A percentile compares a stretch with the other conserved stretches of the same genome.
These are phyloP conservation scores for Anisodus acutangulus DNA, from an alignment of 257 asterid genomes.

Conservation along the genomic window DNA sequence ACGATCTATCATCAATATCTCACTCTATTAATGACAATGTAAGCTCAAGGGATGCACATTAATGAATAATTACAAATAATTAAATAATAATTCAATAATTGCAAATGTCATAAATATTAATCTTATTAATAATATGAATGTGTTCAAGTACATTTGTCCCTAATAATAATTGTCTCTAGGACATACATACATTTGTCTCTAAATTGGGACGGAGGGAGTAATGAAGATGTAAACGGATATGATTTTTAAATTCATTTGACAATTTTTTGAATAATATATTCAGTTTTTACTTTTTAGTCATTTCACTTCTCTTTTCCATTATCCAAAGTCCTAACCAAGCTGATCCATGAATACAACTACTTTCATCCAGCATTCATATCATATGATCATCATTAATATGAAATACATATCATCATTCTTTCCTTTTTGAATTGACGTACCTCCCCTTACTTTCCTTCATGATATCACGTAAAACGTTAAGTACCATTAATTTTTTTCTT, in stretches of 20 bases:
- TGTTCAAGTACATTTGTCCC: too few relatives aligned
- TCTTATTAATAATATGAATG: too few relatives aligned
- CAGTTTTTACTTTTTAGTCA: background rate
- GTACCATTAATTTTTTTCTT: background rate
- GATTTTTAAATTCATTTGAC: background rate
- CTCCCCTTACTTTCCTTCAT: background rate
- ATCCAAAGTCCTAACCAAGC: background rate
- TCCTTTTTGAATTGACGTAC: background rate
- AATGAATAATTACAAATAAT: too few relatives aligned
- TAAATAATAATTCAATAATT: too few relatives aligned
- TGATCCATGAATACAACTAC: background rate
- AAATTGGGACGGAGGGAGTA: background rate
- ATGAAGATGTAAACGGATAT: too few relatives aligned
- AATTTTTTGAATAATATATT: background rate
- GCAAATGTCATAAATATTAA: too few relatives aligned
- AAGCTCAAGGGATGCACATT: too few relatives aligned
- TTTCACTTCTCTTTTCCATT: background rate
- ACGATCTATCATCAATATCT: too few relatives aligned
- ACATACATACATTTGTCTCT: too few relatives aligned
- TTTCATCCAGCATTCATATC: conserved; percentile 17
- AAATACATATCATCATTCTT: conserved; percentile 11
- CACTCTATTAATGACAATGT: too few relatives aligned
- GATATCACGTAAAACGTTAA: conserved; percentile 17
- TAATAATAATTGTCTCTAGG: too few relatives aligned
- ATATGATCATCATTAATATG: conserved; percentile 26